Evolutionary conservation across 352 stramenopile species (phyloP).

Genomic region (Phytophthora rubi): DNA sequence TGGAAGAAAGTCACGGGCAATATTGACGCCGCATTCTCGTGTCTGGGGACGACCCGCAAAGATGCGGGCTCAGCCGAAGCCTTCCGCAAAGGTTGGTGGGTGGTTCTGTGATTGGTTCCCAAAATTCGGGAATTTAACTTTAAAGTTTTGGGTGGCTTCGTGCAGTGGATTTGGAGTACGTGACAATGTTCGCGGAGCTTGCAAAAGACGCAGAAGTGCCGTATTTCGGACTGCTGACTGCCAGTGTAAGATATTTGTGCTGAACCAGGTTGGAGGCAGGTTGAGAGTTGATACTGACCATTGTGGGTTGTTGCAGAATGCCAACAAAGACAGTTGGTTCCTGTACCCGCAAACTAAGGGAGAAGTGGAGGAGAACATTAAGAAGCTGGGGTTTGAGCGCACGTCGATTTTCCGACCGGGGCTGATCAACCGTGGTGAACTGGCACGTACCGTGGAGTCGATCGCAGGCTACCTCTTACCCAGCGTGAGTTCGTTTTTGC

Average conservation of each 20-base stretch:
- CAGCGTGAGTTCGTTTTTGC: constrained; percentile 32
- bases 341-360: constrained; percentile 78
- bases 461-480: constrained; percentile 52
- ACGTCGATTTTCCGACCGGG: constrained; percentile 69
- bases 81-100: constrained; percentile 56
- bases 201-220: constrained; percentile 47
- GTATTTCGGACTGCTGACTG: constrained; percentile 70
- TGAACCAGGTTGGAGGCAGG: neutral
- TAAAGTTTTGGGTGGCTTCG: neutral
- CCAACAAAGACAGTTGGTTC: constrained; percentile 78
- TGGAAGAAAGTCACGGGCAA: constrained; percentile 40
- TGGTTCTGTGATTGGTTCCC: neutral
- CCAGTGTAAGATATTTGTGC: constrained; percentile 41
- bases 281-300: neutral
- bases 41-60: constrained; percentile 75
- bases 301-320: constrained; percentile 32
- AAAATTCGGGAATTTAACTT: constrained; percentile 9
- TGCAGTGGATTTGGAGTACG: constrained; percentile 75
- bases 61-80: constrained; percentile 63
- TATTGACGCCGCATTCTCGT: constrained; percentile 66
- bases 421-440: constrained; percentile 58
- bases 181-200: constrained; percentile 54
- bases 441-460: constrained; percentile 58
- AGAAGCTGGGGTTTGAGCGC: constrained; percentile 51
- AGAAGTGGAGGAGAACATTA: constrained; percentile 67